Base-by-base conservation (phyloP, 345 rosid genomes). In the Dovyalis caffra region DNA sequence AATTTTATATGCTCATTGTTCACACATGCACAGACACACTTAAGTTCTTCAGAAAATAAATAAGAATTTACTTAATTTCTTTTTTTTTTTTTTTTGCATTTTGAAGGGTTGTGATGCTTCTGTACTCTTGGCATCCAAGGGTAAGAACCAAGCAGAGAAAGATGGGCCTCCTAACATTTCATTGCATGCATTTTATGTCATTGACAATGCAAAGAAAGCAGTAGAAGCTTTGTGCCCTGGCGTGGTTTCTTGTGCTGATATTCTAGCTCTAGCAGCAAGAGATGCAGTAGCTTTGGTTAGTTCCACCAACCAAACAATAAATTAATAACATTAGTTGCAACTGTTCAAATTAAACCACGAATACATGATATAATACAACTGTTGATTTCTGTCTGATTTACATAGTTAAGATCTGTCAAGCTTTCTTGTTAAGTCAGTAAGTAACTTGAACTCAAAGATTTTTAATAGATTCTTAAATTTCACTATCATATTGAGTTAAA, bases 151-250 rank as follows among this genome's bases (percentile, higher is more conserved):
- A 72, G 92, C 97, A 20, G 98, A 92, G 82, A 94, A 94, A 78
- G 97, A 90, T 70, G 97, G 95, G n/a, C 97, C 97, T 74, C 97
- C 97, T 25, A 90, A 95, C 74, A 79, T 92, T 62, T 92, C 99
- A 23, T 75, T 92, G 69, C 99, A 90, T 80, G 99, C 97, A 3
- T 92, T 95, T 74, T 87, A 91, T 73, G 97, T 91, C 8, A 90
- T 92, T 71, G 95, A 91, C 81, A 77, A 82, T 75, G 97, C 97
- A 8, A 95, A 92, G 87, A 83, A 86, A 60, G 92, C 91, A 1
- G 76, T 91, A 31, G 99, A 95, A 83, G 87, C 83, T 21, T n/a
- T 72, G 74, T 92, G 97, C 74, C 97, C 94, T 0, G 92, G 94
- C 20, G 84, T 89, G 1, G 94, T 95, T 72, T 95, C 99, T 64